These are phyloP conservation scores for Ogataea thermomethanolica DNA, from an alignment of 805 yeast genomes.

Conservation along the genomic window DNA sequence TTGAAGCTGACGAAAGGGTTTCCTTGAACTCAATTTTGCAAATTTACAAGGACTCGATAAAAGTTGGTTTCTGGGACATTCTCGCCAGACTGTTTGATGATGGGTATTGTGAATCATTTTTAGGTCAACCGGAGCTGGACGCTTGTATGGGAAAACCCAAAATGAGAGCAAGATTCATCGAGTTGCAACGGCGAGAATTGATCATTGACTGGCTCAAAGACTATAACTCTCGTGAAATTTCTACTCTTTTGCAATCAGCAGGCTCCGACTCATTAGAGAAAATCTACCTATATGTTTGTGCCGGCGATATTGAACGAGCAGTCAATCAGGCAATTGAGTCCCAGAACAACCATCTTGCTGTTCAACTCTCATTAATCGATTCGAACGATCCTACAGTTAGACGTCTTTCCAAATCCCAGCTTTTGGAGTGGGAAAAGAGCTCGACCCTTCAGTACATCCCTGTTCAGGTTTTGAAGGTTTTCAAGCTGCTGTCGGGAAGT, in stretches of 20 bases:
- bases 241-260: constrained; percentile 24
- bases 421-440: constrained; percentile 59
- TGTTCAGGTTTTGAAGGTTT: constrained; percentile 49
- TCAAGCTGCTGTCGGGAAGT: constrained; percentile 60
- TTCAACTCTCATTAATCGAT: constrained; percentile 64
- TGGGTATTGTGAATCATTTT: constrained; percentile 16
- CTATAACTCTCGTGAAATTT: constrained; percentile 38
- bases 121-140: constrained; percentile 6
- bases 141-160: constrained; percentile 7
- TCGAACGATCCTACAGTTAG: constrained; percentile 62
- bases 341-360: constrained; percentile 67
- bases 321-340: constrained; percentile 55
- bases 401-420: constrained; percentile 54
- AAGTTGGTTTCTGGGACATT: constrained; percentile 45
- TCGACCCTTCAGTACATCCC: constrained; percentile 48
- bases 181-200: constrained; percentile 39
- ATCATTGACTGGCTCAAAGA: constrained; percentile 57
- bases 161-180: constrained; percentile 15
- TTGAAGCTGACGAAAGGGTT: constrained; percentile 29
- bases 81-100: constrained; percentile 63
- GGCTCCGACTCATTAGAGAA: constrained; percentile 43
- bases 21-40: constrained; percentile 31
- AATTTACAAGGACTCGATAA: constrained; percentile 18
- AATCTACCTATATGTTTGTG: constrained; percentile 47
- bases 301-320: constrained; percentile 62